phyloP scores from a whole-genome alignment of 2,329 filamentous ascomycete species.

The Sporothrix phasma region DNA sequence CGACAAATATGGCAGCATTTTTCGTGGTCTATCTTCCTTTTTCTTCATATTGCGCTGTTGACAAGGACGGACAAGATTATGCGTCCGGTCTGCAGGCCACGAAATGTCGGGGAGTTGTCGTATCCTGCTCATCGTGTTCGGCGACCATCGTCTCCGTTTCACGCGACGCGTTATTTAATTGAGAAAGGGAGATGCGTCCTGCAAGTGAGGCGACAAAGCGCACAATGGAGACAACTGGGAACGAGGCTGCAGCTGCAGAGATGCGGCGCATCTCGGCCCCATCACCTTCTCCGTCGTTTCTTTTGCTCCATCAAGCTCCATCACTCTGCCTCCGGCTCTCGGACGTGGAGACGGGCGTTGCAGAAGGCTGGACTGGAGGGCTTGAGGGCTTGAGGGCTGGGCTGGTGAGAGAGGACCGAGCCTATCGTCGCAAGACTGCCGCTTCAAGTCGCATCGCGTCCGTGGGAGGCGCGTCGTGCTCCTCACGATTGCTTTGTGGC shows the following conservation, averaged over 20 bases:
- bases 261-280: neutral
- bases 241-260: neutral
- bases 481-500: too few species aligned
- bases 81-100: neutral
- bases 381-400: too few species aligned
- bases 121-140: neutral
- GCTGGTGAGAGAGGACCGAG: too few species aligned
- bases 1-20: neutral
- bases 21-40: neutral
- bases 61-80: neutral
- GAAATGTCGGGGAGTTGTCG: neutral
- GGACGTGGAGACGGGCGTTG: neutral
- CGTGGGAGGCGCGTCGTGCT: neutral
- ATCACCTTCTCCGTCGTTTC: neutral
- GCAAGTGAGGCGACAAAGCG: neutral
- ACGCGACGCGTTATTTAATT: constrained; percentile 5
- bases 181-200: neutral
- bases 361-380: neutral
- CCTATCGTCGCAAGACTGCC: neutral
- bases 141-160: neutral
- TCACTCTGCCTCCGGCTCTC: neutral
- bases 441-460: neutral
- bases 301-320: neutral
- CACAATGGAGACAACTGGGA: neutral
- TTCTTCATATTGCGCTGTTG: neutral